Evolutionary conservation across 2,329 filamentous ascomycete genomes (phyloP).

Genomic region (Colletotrichum eremochloae): DNA sequence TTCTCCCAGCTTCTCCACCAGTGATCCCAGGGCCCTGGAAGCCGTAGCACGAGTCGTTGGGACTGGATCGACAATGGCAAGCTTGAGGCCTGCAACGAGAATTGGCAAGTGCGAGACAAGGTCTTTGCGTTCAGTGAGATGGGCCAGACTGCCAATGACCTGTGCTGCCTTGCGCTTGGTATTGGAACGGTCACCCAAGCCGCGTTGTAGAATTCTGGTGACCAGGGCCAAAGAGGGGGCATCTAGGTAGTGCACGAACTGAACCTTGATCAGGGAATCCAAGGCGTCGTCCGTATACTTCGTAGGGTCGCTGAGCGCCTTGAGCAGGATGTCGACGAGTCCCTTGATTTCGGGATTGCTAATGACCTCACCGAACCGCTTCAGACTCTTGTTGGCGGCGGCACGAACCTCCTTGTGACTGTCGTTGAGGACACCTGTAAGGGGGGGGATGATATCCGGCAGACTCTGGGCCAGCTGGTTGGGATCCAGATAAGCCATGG

Average conservation of each 20-base stretch:
- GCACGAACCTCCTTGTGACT: slow-evolving; percentile 96
- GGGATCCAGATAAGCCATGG: slow-evolving; percentile 98
- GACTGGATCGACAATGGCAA: slow-evolving; percentile 93
- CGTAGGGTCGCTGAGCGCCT: slow-evolving; percentile 96
- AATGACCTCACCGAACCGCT: slow-evolving; percentile 98
- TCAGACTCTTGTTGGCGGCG: slow-evolving; percentile 94
- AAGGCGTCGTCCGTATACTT: slow-evolving; percentile 97
- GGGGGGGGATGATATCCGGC: slow-evolving; percentile 95
- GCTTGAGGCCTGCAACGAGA: slow-evolving; percentile 88
- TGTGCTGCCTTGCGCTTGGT: slow-evolving; percentile 97
- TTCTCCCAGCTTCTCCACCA: slow-evolving; percentile 98
- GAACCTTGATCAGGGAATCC: slow-evolving; percentile 96
- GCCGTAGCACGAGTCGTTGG: slow-evolving; percentile 96
- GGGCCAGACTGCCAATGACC: slow-evolving; percentile 96
- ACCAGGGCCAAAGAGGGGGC: slow-evolving; percentile 95
- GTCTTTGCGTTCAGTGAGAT: slow-evolving; percentile 96
- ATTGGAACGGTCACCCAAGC: slow-evolving; percentile 88
- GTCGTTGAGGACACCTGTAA: slow-evolving; percentile 95
- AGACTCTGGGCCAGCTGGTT: slow-evolving; percentile 92
- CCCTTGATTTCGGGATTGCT: slow-evolving; percentile 97
- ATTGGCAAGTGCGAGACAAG: slow-evolving; percentile 92
- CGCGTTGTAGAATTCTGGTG: slow-evolving; percentile 94
- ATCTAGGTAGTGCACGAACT: slow-evolving; percentile 98
- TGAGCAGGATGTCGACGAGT: slow-evolving; percentile 90
- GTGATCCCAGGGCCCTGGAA: slow-evolving; percentile 92